Evolutionary conservation across 225 moss, liverwort and hornwort genomes (phyloP), one percentile per base, ranked within the genome.

Genomic region (Physcomitrellopsis africana): DNA sequence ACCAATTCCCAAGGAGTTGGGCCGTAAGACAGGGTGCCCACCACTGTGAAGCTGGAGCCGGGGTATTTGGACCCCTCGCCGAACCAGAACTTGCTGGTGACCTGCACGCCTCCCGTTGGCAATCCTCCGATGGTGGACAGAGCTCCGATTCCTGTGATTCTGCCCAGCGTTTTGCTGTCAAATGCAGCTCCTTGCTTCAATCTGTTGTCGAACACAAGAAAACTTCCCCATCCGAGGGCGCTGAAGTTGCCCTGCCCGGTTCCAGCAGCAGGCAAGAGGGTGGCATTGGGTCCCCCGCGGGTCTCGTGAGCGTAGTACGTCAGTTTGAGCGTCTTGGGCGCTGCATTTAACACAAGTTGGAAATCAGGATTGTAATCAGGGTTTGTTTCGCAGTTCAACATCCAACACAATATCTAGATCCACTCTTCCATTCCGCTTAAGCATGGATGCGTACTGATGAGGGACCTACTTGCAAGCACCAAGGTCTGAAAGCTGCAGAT

Each of bases 141-240:
- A 8, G 20, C 20, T 15, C 56, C 75, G 14, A 0, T 9, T 16
- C 59, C 76, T 49, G 47, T 59, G 26, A 45, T 56, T 49, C 47
- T 59, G 44, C 59, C 76, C 44, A 76, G 10, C 2, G 51, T 47
- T 47, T 43, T 67, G 57, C 76, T 76, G 11, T 76, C 60, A 1
- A 7, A 3, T 16, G 19, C 8, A 3, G 7, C 10, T 3, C 67
- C 76, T 59, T 60, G 67, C 27, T 24, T 23, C 26, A 76, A 14
- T 5, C 24, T 9, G 26, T 76, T 67, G 44, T 76, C 67, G 45
- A 67, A 76, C 1, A 58, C 65, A n/a, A 41, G 11, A 16, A 58
- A 54, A 45, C 53, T 56, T 11, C 76, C 76, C 45, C 66, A 76
- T 11, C 58, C 58, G 0, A 60, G 17, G 11, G 66, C 43, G 0